phyloP scores from a whole-genome alignment of 345 rosid genomes.

The Theobroma cacao region DNA sequence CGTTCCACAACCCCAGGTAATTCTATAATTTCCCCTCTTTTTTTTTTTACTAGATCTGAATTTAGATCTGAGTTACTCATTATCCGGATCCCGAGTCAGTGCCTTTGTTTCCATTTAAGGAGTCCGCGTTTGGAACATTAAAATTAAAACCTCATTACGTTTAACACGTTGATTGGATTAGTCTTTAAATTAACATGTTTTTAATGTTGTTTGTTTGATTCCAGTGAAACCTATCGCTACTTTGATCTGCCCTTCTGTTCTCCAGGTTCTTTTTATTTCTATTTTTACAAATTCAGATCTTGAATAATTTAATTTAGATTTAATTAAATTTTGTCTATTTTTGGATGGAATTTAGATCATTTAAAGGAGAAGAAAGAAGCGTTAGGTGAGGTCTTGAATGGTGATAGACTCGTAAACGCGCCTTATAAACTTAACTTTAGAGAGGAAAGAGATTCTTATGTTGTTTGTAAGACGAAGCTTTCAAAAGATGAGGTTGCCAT shows the following conservation, averaged over 20 bases:
- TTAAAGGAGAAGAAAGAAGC: conserved; percentile 86
- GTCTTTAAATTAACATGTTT: not conserved
- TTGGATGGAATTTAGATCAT: conserved; percentile 36
- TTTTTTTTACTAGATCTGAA: not conserved
- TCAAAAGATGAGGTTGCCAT: conserved; percentile 52
- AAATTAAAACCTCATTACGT: not conserved
- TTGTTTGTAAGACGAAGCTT: conserved; percentile 63
- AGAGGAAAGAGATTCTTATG: conserved; percentile 62
- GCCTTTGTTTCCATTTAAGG: not conserved
- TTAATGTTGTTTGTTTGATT: conserved; percentile 26
- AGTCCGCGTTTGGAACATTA: not conserved
- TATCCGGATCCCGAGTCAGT: not conserved
- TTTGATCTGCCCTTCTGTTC: conserved; percentile 80
- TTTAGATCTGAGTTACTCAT: not conserved
- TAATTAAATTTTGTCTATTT: not conserved
- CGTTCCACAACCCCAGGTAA: conserved; percentile 83
- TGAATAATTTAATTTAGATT: not conserved
- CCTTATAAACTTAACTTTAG: conserved; percentile 75
- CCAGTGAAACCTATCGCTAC: conserved; percentile 84
- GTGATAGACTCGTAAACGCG: conserved; percentile 83
- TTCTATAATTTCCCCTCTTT: not conserved
- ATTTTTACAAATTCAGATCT: not conserved
- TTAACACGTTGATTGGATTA: not conserved
- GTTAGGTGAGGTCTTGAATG: conserved; percentile 84
- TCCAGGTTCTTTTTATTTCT: conserved; percentile 39